Base-by-base conservation (phyloP, 768 basidiomycete genomes). In the Termitomyces sp. region DNA sequence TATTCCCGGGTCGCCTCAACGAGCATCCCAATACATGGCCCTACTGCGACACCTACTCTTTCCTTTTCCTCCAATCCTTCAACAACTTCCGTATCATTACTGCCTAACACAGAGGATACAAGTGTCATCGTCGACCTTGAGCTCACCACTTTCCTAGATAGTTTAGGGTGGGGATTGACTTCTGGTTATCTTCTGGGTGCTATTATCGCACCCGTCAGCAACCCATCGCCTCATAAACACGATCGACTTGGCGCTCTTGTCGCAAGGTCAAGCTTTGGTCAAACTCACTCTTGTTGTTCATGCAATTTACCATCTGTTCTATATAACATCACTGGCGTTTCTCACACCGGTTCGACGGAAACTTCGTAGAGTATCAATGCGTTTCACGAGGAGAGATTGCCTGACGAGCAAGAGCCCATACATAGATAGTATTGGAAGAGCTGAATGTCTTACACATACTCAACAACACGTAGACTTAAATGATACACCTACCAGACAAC, bases 91-190 rank as follows among this genome's bases (percentile, higher is more conserved):
- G 28, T 16, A 22, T 54, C 57, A 6, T 43, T 45, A 20, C 33
- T 35, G 3, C 42, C 53, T 13, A 57, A 58, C 40, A 35, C 45
- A 2, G 32, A 36, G 4, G 59, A 66, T 48, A 51, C 56, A 30
- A 68, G 68, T 20, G 60, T 69, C 45, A 55, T 69, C 26, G 49
- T 70, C n/a, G 64, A 64, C 22, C 56, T 70, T 13, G 64, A 69
- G 32, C 55, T 71, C 22, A 65, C 68, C 50, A 32, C 54, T 10
- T 35, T 70, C 30, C 53, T 69, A 55, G 56, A 68, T 53, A 63
- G 46, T 20, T 52, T 71, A 5, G 63, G 58, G 5, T 63, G 69
- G 49, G 69, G 66, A 8, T 45, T 60, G 3, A 45, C 24, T 32
- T 30, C 26, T n/a, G 16, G 20, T 16, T 22, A 46, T 22, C 45